phyloP scores from a whole-genome alignment of 2,329 filamentous ascomycete genomes.

The Tolypocladium ophioglossoides region DNA sequence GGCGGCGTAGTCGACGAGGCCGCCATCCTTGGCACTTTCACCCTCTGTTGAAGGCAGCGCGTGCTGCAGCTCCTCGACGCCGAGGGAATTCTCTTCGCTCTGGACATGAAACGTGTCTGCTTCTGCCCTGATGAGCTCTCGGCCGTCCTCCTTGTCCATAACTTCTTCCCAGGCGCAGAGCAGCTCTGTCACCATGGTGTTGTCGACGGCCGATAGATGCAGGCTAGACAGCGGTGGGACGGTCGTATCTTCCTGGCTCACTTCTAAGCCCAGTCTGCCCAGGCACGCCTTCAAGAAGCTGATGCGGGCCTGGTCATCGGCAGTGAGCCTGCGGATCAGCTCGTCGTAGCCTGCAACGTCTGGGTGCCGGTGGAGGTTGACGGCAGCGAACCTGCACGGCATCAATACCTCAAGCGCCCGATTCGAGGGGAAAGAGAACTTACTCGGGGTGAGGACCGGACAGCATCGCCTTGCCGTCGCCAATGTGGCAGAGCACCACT shows the following conservation, averaged over 20 bases:
- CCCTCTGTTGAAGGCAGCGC: slow-evolving; percentile 29
- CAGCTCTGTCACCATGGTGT: slow-evolving; percentile 55
- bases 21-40: slow-evolving; percentile 29
- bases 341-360: slow-evolving; percentile 58
- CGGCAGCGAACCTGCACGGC: slow-evolving; percentile 62
- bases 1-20: slow-evolving; percentile 63
- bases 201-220: slow-evolving; percentile 64
- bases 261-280: slow-evolving; percentile 68
- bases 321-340: slow-evolving; percentile 55
- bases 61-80: slow-evolving; percentile 41
- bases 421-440: neutral
- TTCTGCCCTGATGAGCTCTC: slow-evolving; percentile 68
- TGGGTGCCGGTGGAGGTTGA: slow-evolving; percentile 61
- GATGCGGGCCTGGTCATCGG: slow-evolving; percentile 59
- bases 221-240: slow-evolving; percentile 73
- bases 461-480: slow-evolving; percentile 67
- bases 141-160: slow-evolving; percentile 52
- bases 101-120: slow-evolving; percentile 76
- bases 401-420: slow-evolving; percentile 5
- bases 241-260: slow-evolving; percentile 56
- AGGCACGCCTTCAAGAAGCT: slow-evolving; percentile 74
- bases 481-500: slow-evolving; percentile 72
- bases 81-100: slow-evolving; percentile 51
- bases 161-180: slow-evolving; percentile 57
- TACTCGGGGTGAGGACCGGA: slow-evolving; percentile 91